Conservation (phyloP, 768 basidiomycete species). For the Tulasnella sp. region DNA sequence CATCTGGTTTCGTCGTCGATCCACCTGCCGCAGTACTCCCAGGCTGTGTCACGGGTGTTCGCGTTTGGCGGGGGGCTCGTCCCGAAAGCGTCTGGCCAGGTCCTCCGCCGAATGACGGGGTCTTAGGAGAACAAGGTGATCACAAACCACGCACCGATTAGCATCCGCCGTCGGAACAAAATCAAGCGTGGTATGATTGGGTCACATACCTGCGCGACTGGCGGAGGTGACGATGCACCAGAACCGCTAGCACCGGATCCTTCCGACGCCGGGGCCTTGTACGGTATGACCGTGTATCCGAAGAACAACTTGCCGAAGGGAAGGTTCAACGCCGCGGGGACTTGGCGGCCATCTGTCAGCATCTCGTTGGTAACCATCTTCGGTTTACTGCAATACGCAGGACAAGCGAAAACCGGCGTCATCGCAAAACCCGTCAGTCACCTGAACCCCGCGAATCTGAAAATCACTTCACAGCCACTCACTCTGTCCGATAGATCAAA, state of each 20-base stretch:
- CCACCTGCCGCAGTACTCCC: not conserved
- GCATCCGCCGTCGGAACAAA: not conserved
- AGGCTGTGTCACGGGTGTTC: conserved; percentile 19
- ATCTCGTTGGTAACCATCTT: conserved; percentile 75
- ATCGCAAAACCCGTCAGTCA: conserved; percentile 15
- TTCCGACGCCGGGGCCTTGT: conserved; percentile 36
- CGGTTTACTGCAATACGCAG: conserved; percentile 52
- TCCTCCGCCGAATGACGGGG: conserved; percentile 49
- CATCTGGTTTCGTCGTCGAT: not conserved
- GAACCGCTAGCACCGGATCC: conserved; percentile 29
- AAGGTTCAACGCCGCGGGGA: conserved; percentile 82
- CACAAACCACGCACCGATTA: not conserved
- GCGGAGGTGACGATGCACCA: conserved; percentile 5
- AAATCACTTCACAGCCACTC: conserved; percentile 31
- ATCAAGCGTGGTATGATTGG: not conserved
- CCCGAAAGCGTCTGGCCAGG: conserved; percentile 62
- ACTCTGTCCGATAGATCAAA: conserved; percentile 91
- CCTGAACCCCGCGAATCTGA: conserved; percentile 12
- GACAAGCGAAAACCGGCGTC: not conserved
- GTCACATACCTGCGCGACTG: not conserved
- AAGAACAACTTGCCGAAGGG: conserved; percentile 96
- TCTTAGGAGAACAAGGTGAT: conserved; percentile 28
- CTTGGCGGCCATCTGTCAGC: conserved; percentile 64
- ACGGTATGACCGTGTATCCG: conserved; percentile 75
- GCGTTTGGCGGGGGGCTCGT: conserved; percentile 32